These are phyloP conservation scores for Ocimum tenuiflorum DNA, from an alignment of 257 asterid genomes.

Conservation along the genomic window DNA sequence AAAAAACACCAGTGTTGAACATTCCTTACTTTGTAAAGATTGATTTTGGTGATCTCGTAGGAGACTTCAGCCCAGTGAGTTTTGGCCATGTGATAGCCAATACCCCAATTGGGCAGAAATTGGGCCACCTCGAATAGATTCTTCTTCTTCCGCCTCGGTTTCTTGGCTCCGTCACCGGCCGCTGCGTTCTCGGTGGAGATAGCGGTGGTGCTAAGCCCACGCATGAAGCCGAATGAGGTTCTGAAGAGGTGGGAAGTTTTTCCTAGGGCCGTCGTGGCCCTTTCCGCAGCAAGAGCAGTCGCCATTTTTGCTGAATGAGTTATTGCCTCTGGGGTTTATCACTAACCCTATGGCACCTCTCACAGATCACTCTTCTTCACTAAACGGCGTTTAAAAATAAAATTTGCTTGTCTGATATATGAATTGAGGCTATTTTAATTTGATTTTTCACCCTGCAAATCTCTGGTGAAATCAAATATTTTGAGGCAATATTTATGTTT, in stretches of 20 bases:
- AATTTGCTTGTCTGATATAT: no score
- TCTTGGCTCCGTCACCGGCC: slow-evolving; percentile 30
- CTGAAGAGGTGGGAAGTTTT: slow-evolving; percentile 34
- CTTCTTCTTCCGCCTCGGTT: slow-evolving; percentile 76
- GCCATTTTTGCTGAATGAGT: slow-evolving; percentile 36
- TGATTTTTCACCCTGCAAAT: no score
- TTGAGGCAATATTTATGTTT: no score
- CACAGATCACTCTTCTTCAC: neutral
- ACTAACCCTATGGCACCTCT: slow-evolving; percentile 7
- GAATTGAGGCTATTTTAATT: no score
- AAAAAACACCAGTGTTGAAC: neutral
- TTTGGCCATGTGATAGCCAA: slow-evolving; percentile 91
- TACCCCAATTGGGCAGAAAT: slow-evolving; percentile 89
- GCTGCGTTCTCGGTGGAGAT: slow-evolving; percentile 20
- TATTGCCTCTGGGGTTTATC: slow-evolving; percentile 2
- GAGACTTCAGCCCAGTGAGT: slow-evolving; percentile 74
- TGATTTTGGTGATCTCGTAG: slow-evolving; percentile 82
- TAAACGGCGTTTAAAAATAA: no score
- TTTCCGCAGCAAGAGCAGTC: slow-evolving; percentile 30
- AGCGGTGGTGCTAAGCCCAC: slow-evolving; percentile 40
- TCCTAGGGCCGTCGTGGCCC: slow-evolving; percentile 32
- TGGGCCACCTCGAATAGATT: slow-evolving; percentile 90
- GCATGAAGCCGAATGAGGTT: slow-evolving; percentile 35
- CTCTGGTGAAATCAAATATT: no score
- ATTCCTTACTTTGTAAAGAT: slow-evolving; percentile 70